These are phyloP conservation scores for Chenopodium formosanum DNA, from an alignment of 148 eudicot species.

Conservation along the genomic window DNA sequence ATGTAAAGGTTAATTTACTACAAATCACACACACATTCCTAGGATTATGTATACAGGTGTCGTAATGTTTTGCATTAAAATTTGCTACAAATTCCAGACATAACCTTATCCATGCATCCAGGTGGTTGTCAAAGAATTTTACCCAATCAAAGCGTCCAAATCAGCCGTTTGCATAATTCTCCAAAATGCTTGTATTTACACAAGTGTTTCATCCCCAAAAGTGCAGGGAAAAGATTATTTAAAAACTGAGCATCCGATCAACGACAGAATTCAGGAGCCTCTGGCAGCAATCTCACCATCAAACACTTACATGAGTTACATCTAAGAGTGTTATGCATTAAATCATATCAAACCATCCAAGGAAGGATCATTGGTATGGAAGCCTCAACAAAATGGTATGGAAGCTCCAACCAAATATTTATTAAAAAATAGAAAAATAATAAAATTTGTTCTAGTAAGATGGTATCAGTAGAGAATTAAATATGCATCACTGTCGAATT, in stretches of 20 bases:
- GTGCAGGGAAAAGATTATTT: too few species aligned
- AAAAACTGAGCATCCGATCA: too few species aligned
- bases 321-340: not conserved
- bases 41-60: not conserved
- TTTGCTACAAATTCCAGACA: too few species aligned
- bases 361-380: not conserved
- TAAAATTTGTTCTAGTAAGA: not conserved
- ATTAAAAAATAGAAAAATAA: too few species aligned
- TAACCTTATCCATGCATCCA: not conserved
- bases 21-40: not conserved
- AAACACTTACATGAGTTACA: too few species aligned
- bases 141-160: not conserved
- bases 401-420: not conserved
- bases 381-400: not conserved
- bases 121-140: not conserved
- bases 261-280: too few species aligned
- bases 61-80: not conserved
- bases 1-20: not conserved
- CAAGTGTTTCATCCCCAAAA: not conserved
- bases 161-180: not conserved
- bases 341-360: not conserved
- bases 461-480: not conserved
- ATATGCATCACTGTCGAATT: not conserved
- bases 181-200: not conserved
- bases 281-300: too few species aligned